Conservation (phyloP, 139 green algal genomes). For the Chlamydomonas urium region DNA sequence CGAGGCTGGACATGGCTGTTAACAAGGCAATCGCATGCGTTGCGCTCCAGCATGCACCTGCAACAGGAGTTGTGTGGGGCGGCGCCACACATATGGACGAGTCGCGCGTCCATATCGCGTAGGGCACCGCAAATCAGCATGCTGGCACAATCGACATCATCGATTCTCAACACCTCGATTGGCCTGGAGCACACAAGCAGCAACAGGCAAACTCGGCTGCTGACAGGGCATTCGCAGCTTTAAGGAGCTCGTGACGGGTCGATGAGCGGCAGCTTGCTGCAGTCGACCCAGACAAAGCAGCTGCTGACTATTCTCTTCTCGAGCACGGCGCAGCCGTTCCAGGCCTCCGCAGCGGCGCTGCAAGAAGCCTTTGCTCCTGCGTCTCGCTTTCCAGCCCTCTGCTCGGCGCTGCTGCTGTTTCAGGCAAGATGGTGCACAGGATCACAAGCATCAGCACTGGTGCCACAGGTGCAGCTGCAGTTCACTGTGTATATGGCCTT, state of each 20-base stretch:
- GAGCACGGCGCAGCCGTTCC: not conserved
- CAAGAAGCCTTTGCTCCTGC: constrained; percentile 13
- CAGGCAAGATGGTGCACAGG: constrained; percentile 19
- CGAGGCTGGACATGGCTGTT: not conserved
- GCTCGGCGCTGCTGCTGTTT: constrained; percentile 23
- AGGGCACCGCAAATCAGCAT: too few species aligned
- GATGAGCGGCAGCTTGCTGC: not conserved
- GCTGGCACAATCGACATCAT: not conserved
- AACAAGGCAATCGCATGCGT: not conserved
- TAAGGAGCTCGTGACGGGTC: not conserved
- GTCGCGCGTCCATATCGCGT: too few species aligned
- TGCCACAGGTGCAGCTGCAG: too few species aligned
- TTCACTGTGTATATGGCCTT: too few species aligned
- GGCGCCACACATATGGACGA: too few species aligned
- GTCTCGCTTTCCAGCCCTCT: constrained; percentile 21
- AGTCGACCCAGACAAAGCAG: not conserved
- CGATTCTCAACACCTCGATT: not conserved
- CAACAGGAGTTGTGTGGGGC: too few species aligned
- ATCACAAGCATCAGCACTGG: too few species aligned
- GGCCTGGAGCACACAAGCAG: not conserved
- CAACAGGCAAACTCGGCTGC: not conserved
- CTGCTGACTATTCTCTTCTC: not conserved
- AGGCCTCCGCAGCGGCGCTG: not conserved
- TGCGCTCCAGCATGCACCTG: too few species aligned
- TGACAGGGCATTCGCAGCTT: not conserved